Evolutionary conservation across 129 eudicot genomes (phyloP), one percentile per base, ranked within the genome.

Genomic region (Arctium lappa): DNA sequence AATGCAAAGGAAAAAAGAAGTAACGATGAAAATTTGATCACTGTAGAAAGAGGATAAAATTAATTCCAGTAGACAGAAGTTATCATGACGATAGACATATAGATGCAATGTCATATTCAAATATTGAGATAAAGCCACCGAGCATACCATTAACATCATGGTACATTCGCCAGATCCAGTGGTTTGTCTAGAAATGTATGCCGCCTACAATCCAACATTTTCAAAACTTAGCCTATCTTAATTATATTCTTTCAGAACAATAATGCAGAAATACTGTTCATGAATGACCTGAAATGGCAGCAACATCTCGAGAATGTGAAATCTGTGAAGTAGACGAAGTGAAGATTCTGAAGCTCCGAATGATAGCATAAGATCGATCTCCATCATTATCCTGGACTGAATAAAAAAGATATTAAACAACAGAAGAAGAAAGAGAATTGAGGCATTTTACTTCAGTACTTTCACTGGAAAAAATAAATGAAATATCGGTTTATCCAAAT

Each of bases 331-430:
- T 74, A 93, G 76, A 85, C 81, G 71, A 27, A 96, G 78, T 69
- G 99, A 96, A 89, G 92, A 86, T 83, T 88, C 91, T 73, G 99
- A 95, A 76, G 99, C 98, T 65, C 99, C 99, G 66, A 85, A 96
- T 34, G 98, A 93, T 53, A 96, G 90, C 99, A 96, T 93, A 85
- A 89, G 90, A 79, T 93, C 89, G 56, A 93, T 68, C 89, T 96
- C 99, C 97, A 96, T 63, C 87, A 78, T 83, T 81, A 93, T 74
- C 82, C 99, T 93, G 81, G 87, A 33, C 98, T 94, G 88, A 53
- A 85, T 60, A 90, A 56, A 79, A 80, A 84, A 27, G 33, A 65
- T 29, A n/a, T 40, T 11, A 79, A 18, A 65, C 12, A 29, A n/a
- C 68, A 16, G 8, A 15, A 60, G 68, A 16, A 60, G 68, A 46